Evolutionary conservation across 768 basidiomycete genomes (phyloP), one percentile per base, ranked within the genome.

Genomic region (Phaffia tasmanica): DNA sequence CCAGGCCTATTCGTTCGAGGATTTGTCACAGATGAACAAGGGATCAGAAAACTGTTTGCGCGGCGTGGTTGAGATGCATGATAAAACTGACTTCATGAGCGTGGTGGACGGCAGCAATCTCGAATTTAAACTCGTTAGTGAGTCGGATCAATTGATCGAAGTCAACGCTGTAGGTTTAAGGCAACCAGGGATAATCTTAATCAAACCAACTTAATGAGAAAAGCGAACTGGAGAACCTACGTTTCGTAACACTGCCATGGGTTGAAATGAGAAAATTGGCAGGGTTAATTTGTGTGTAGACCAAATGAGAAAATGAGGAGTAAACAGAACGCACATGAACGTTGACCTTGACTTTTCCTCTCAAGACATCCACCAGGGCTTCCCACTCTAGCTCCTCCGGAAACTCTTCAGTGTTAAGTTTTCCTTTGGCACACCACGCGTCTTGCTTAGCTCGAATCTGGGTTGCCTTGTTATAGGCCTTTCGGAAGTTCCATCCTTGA

Each of bases 1-100:
- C 70, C 86, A 89, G 0, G 87, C 83, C 71, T 91, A 87, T 84
- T 84, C 1, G 88, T 87, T 70, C 89, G 87, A 47, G 55, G 32
- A 29, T 42, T 49, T 6, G 19, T 46, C n/a, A 57, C 57, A 25
- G 48, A 27, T 47, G 14, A 18, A 18, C 15, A 53, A 59, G 46
- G 29, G n/a, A 51, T n/a, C 21, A 29, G 30, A 57, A 25, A 54
- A 15, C n/a, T 16, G 53, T 23, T 54, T 9, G 15, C 9, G 53
- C 9, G n/a, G 9, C 9, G 9, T 5, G 4, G 53, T 30, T 9
- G 15, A 54, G 53, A 54, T 54, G 15, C 15, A 4, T 5, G 35
- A 42, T 42, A 11, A 16, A 5, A 54, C 53, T 54, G 5, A 29
- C 53, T 32, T 49, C 49, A 32, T 61, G 59, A 3, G 65, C 58